Evolutionary conservation across 352 stramenopile genomes (phyloP).

Genomic region (Globisporangium iwayamae): DNA sequence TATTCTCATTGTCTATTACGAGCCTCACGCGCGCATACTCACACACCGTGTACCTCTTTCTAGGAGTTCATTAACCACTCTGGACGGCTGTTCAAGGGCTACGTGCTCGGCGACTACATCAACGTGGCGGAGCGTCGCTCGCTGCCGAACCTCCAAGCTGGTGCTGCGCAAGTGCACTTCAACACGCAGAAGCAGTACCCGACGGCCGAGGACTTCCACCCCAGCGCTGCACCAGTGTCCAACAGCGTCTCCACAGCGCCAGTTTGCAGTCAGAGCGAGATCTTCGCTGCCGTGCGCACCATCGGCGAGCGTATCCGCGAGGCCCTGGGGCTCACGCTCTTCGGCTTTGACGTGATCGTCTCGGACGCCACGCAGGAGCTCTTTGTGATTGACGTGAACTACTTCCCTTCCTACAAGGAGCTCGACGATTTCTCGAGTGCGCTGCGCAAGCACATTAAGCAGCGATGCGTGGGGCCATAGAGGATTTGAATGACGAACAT

Average conservation of each 20-base stretch:
- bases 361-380: constrained; percentile 49
- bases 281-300: constrained; percentile 48
- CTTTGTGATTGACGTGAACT: constrained; percentile 86
- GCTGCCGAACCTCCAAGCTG: constrained; percentile 59
- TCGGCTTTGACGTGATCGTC: constrained; percentile 85
- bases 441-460: constrained; percentile 61
- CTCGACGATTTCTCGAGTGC: constrained; percentile 57
- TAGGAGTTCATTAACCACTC: constrained; percentile 86
- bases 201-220: constrained; percentile 58
- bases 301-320: constrained; percentile 69
- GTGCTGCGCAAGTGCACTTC: constrained; percentile 64
- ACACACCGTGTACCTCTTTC: not conserved
- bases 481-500: not conserved
- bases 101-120: constrained; percentile 73
- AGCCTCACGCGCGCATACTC: not conserved
- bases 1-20: not conserved
- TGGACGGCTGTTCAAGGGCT: constrained; percentile 76
- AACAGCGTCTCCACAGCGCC: not conserved
- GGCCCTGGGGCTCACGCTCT: constrained; percentile 63
- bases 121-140: constrained; percentile 74
- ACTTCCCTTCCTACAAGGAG: constrained; percentile 87
- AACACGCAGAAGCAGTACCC: constrained; percentile 82
- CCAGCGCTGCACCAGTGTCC: not conserved
- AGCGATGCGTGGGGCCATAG: constrained; percentile 20
- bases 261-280: constrained; percentile 34